phyloP scores from a whole-genome alignment of 2,329 filamentous ascomycete genomes.

The Phialophora expanda region DNA sequence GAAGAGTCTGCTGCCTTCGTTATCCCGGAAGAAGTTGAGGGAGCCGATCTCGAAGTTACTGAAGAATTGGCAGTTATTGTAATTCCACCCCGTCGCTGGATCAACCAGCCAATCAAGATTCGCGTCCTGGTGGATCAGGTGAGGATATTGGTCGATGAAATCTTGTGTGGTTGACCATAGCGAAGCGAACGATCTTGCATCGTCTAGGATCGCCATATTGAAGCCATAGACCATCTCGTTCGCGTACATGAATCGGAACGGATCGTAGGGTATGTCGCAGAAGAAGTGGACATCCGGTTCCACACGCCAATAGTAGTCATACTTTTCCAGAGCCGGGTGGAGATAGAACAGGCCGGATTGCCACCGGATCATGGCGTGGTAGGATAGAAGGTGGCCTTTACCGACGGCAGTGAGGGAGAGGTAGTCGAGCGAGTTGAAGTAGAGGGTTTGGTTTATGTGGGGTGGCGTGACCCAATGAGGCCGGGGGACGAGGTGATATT shows the following conservation, averaged over 20 bases:
- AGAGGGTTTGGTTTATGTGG: slow-evolving; percentile 42
- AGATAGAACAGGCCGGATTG: slow-evolving; percentile 50
- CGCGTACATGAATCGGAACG: slow-evolving; percentile 45
- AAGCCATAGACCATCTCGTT: slow-evolving; percentile 54
- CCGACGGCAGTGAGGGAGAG: slow-evolving; percentile 45
- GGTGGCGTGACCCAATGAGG: slow-evolving; percentile 44
- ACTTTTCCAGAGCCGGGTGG: slow-evolving; percentile 51
- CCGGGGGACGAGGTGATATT: slow-evolving; percentile 43
- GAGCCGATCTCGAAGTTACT: slow-evolving; percentile 61
- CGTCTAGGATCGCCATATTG: slow-evolving; percentile 58
- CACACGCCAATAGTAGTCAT: slow-evolving; percentile 66
- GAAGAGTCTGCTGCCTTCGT: slow-evolving; percentile 51
- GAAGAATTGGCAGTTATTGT: slow-evolving; percentile 59
- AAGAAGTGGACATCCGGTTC: slow-evolving; percentile 65
- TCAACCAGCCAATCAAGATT: slow-evolving; percentile 58
- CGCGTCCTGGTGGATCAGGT: slow-evolving; percentile 56
- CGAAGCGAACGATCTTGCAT: slow-evolving; percentile 51
- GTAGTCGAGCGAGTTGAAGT: slow-evolving; percentile 45
- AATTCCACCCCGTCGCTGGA: slow-evolving; percentile 42
- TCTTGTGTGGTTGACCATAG: slow-evolving; percentile 55
- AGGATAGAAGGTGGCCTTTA: slow-evolving; percentile 45
- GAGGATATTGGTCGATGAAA: slow-evolving; percentile 54
- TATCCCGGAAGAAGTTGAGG: slow-evolving; percentile 55
- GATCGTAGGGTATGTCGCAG: slow-evolving; percentile 54
- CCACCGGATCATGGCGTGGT: slow-evolving; percentile 51